phyloP scores from a whole-genome alignment of 2,329 filamentous ascomycete species.

The Colletotrichum melonis region DNA sequence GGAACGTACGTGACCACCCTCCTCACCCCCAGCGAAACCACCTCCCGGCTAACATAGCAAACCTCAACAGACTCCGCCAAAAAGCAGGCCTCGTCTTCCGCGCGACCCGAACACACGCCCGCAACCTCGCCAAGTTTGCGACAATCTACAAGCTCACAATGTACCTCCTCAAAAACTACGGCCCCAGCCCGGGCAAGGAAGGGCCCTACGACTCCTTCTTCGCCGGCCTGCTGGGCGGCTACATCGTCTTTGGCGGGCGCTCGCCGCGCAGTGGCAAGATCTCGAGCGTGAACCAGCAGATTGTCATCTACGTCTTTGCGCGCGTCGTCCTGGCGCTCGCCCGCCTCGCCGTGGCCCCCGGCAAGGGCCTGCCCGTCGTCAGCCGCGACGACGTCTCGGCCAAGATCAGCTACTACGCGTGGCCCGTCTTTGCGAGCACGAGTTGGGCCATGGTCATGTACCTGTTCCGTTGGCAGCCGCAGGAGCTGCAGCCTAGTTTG shows the following conservation, averaged over 20 bases:
- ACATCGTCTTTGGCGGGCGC: conserved; percentile 85
- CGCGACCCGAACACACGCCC: conserved; percentile 90
- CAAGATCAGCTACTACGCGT: conserved; percentile 76
- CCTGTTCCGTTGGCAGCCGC: conserved; percentile 91
- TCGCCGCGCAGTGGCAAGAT: conserved; percentile 73
- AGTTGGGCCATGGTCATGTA: conserved; percentile 98
- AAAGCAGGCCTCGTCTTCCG: conserved; percentile 83
- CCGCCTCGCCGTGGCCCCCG: conserved; percentile 80
- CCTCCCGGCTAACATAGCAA: conserved; percentile 37
- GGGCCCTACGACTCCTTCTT: conserved; percentile 86
- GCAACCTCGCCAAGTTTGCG: conserved; percentile 92
- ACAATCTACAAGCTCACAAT: conserved; percentile 89
- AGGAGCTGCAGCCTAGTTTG: conserved; percentile 90
- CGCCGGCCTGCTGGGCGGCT: conserved; percentile 88
- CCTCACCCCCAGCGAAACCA: background rate
- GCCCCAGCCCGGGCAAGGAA: conserved; percentile 69
- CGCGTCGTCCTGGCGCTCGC: conserved; percentile 88
- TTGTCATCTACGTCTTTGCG: conserved; percentile 97
- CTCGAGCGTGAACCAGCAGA: conserved; percentile 91
- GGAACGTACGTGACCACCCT: conserved; percentile 73
- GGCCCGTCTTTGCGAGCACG: conserved; percentile 90
- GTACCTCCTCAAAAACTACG: conserved; percentile 76
- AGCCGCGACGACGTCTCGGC: conserved; percentile 57
- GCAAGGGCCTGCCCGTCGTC: conserved; percentile 60
- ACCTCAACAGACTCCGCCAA: conserved; percentile 68